Evolutionary conservation across 2,329 filamentous ascomycete species (phyloP).

Genomic region (Intubia oerlemansii): DNA sequence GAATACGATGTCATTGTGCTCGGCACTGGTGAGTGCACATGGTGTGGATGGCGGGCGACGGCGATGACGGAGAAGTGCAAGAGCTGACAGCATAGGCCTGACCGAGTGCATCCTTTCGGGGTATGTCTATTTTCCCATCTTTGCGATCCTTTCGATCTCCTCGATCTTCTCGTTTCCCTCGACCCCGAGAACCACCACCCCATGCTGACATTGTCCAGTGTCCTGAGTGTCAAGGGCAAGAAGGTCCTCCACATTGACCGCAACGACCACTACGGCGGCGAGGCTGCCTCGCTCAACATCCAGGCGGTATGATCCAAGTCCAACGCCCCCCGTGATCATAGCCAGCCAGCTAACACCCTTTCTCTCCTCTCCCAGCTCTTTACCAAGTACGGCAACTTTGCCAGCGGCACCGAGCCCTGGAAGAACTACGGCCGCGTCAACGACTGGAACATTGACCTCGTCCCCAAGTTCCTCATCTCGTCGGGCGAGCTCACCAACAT

Average conservation of each 20-base stretch:
- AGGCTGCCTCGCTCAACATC: constrained; percentile 92
- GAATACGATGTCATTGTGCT: constrained; percentile 98
- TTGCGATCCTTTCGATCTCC: not conserved
- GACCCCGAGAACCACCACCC: too few species aligned
- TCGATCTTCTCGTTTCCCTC: too few species aligned
- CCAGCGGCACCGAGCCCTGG: constrained; percentile 75
- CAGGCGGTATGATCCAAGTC: too few species aligned
- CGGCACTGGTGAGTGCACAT: constrained; percentile 59
- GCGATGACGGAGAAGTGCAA: not conserved
- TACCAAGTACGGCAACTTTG: constrained; percentile 83
- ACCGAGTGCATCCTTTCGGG: constrained; percentile 98
- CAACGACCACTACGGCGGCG: constrained; percentile 95
- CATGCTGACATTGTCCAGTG: constrained; percentile 27
- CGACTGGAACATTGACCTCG: constrained; percentile 98
- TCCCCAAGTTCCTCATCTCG: constrained; percentile 96
- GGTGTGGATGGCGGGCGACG: not conserved
- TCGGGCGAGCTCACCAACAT: constrained; percentile 98
- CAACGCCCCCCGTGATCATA: too few species aligned
- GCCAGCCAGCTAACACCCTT: too few species aligned
- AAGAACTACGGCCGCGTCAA: constrained; percentile 91
- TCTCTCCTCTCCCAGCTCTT: too few species aligned
- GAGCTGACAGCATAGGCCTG: constrained; percentile 39
- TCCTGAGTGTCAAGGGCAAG: constrained; percentile 94
- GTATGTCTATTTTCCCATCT: constrained; percentile 20
- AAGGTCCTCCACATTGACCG: constrained; percentile 98